Evolutionary conservation across 2,329 filamentous ascomycete species (phyloP).

Genomic region (Westerdykella ornata): DNA sequence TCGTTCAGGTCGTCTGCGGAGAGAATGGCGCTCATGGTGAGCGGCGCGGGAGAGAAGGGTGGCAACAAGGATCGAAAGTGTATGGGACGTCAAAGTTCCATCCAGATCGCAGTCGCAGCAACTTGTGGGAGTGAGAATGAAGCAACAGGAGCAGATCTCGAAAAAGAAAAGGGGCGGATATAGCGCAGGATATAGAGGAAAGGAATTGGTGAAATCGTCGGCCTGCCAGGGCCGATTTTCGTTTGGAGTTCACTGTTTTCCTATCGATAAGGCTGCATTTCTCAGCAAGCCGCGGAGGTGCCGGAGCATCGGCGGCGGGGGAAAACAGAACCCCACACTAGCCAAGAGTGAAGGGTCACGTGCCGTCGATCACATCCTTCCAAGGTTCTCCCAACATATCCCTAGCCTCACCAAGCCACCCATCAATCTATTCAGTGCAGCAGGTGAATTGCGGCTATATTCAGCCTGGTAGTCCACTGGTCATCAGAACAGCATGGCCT

Average conservation of each 20-base stretch:
- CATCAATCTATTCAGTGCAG: constrained; percentile 11
- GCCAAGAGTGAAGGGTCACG: not conserved
- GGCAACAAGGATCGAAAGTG: not conserved
- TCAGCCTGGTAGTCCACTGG: constrained; percentile 17
- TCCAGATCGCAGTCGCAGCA: too few relatives aligned
- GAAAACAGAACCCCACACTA: too few relatives aligned
- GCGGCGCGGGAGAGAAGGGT: constrained; percentile 8
- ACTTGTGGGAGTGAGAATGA: not conserved
- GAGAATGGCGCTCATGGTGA: constrained; percentile 86
- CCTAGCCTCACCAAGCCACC: not conserved
- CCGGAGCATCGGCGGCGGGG: not conserved
- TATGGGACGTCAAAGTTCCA: too few relatives aligned
- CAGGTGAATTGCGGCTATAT: constrained; percentile 17
- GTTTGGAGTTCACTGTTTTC: constrained; percentile 1
- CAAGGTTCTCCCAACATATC: not conserved
- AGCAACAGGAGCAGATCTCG: constrained; percentile 14
- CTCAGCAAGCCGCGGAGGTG: constrained; percentile 3
- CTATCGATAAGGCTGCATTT: constrained; percentile 29
- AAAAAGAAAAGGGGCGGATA: constrained; percentile 4
- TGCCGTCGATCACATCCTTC: constrained; percentile 14
- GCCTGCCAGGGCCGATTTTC: too few relatives aligned
- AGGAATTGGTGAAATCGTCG: not conserved
- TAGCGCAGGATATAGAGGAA: not conserved
- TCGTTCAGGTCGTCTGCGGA: constrained; percentile 96
- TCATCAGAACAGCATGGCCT: constrained; percentile 18